These are phyloP conservation scores for Russula lepida DNA, from an alignment of 768 basidiomycete species.

Conservation along the genomic window DNA sequence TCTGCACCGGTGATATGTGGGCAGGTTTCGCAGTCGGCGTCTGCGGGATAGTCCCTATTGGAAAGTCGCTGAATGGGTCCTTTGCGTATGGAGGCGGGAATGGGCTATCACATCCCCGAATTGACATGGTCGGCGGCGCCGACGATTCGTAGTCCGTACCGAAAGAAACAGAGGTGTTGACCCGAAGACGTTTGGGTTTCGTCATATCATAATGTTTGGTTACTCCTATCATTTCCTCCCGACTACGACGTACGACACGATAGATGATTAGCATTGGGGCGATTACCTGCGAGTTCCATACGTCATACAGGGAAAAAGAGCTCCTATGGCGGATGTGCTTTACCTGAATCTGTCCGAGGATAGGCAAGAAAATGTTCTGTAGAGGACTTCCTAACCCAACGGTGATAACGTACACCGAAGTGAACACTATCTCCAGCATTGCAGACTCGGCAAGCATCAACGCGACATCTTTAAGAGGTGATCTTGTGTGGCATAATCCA, in stretches of 20 bases:
- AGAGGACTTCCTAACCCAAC: constrained; percentile 17
- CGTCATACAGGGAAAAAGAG: too few species aligned
- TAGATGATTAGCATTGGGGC: constrained; percentile 19
- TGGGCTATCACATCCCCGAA: background rate
- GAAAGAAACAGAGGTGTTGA: background rate
- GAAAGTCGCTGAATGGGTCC: background rate
- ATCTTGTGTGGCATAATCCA: background rate
- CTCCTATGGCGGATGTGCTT: background rate
- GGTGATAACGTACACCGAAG: constrained; percentile 15
- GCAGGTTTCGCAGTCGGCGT: background rate
- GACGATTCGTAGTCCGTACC: background rate
- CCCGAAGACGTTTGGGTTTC: background rate
- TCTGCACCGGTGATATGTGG: background rate
- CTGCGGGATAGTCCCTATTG: background rate
- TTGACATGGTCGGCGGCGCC: background rate
- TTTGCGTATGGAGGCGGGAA: background rate
- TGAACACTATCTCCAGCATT: constrained; percentile 10
- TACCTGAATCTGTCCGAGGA: constrained; percentile 20
- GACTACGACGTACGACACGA: constrained; percentile 14
- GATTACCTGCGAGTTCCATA: constrained; percentile 4
- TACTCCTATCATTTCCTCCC: background rate
- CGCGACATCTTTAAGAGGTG: background rate
- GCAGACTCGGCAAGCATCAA: constrained; percentile 17
- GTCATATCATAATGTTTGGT: background rate
- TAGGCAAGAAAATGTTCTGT: constrained; percentile 17